Percentiles rank a stretch among this genome's conserved stretches.
phyloP scores from a whole-genome alignment of 23 red algal species.

The Pyropia haitanensis region DNA sequence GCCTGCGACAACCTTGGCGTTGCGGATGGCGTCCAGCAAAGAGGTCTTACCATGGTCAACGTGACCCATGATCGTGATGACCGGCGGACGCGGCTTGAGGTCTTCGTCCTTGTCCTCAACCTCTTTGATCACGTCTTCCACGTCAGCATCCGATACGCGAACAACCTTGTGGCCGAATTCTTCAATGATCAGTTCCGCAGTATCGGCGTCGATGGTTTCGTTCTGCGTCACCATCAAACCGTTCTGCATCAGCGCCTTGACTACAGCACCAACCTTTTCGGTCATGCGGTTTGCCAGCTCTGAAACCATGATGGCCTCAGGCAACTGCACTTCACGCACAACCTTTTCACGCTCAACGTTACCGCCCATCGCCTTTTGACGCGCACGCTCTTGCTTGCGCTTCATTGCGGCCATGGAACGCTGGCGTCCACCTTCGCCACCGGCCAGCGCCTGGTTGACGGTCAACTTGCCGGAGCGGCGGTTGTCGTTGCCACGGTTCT shows the following conservation, averaged over 20 bases:
- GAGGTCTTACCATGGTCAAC: conserved; percentile 67
- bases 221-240: background rate
- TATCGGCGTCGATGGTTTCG: conserved; percentile 3
- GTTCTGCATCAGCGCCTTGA: conserved; percentile 2
- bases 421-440: conserved; percentile 3
- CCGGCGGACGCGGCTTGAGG: conserved; percentile 31
- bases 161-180: conserved; percentile 1
- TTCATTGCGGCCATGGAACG: background rate
- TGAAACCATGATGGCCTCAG: conserved; percentile 1
- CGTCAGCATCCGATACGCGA: background rate
- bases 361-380: background rate
- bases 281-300: conserved; percentile 3
- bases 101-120: background rate
- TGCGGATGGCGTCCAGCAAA: conserved; percentile 31
- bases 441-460: background rate
- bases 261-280: background rate
- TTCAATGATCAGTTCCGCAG: conserved; percentile 1
- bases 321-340: background rate
- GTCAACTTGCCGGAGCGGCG: conserved; percentile 1
- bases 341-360: conserved; percentile 1
- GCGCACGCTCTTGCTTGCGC: background rate
- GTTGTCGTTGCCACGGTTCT: background rate
- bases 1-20: conserved; percentile 14
- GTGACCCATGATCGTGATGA: conserved; percentile 59
- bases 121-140: background rate